Evolutionary conservation across 768 basidiomycete genomes (phyloP).

Genomic region (Crepidotus variabilis): DNA sequence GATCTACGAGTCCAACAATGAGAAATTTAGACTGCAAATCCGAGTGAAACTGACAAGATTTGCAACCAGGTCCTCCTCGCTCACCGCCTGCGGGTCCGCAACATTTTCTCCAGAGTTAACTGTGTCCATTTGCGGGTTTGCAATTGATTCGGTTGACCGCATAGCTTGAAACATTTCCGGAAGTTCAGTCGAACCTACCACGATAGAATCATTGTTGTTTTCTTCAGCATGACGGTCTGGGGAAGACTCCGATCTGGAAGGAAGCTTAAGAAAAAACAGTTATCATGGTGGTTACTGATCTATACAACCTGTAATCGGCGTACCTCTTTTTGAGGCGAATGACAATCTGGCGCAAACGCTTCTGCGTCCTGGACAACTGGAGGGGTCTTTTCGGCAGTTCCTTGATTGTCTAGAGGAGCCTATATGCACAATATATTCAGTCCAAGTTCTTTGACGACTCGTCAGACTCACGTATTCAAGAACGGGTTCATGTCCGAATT

Average conservation of each 20-base stretch:
- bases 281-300: not conserved
- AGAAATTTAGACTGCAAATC: not conserved
- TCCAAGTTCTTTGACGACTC: not conserved
- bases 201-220: not conserved
- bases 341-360: not conserved
- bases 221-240: not conserved
- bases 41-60: not conserved
- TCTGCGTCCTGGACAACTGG: not conserved
- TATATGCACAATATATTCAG: not conserved
- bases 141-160: too few species aligned
- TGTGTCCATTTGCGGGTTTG: too few species aligned
- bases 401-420: not conserved
- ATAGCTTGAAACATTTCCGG: too few species aligned
- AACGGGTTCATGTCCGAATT: not conserved
- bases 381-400: not conserved
- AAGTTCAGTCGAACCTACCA: too few species aligned
- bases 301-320: not conserved
- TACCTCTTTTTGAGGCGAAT: not conserved
- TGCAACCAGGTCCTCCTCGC: not conserved
- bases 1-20: not conserved
- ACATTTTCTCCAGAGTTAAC: too few species aligned
- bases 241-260: not conserved
- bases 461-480: not conserved
- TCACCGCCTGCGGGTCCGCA: too few species aligned
- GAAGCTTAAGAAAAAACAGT: not conserved